phyloP scores from a whole-genome alignment of 257 asterid species.

The Jacaranda copaia region DNA sequence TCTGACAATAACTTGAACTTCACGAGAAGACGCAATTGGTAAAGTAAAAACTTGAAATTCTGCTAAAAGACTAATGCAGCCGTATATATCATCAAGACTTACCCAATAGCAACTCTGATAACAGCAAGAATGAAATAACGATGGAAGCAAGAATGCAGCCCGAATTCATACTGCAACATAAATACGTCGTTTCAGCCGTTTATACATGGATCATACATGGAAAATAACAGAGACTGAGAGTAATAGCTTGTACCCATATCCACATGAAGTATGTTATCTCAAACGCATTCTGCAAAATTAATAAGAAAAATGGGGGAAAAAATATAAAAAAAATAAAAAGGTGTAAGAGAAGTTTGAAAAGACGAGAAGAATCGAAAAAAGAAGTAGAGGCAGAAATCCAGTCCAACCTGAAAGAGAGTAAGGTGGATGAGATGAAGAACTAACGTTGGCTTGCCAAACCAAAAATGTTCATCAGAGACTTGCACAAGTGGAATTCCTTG shows the following conservation, averaged over 20 bases:
- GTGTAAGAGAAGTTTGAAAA: not conserved
- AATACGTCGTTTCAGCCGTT: constrained; percentile 12
- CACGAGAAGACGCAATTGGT: too few relatives aligned
- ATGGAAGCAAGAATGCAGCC: constrained; percentile 86
- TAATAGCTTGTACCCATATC: constrained; percentile 66
- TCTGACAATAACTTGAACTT: too few relatives aligned
- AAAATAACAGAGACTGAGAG: not conserved
- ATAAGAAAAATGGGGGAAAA: constrained; percentile 9
- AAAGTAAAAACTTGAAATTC: too few relatives aligned
- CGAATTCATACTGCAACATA: constrained; percentile 87
- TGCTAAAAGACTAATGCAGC: too few relatives aligned
- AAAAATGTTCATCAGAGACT: constrained; percentile 88
- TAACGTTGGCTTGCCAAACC: constrained; percentile 77
- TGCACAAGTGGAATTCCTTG: constrained; percentile 98
- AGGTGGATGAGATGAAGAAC: constrained; percentile 81
- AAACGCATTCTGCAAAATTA: constrained; percentile 77
- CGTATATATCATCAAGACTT: constrained; percentile 26
- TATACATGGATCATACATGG: not conserved
- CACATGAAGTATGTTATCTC: constrained; percentile 93
- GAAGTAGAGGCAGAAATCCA: not conserved
- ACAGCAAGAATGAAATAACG: constrained; percentile 61
- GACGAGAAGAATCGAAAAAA: not conserved
- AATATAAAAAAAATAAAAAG: not conserved
- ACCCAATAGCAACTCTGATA: constrained; percentile 83
- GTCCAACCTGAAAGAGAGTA: constrained; percentile 80